Base-by-base conservation (phyloP, 2,329 filamentous ascomycete genomes). In the Microcyclosporella mali region DNA sequence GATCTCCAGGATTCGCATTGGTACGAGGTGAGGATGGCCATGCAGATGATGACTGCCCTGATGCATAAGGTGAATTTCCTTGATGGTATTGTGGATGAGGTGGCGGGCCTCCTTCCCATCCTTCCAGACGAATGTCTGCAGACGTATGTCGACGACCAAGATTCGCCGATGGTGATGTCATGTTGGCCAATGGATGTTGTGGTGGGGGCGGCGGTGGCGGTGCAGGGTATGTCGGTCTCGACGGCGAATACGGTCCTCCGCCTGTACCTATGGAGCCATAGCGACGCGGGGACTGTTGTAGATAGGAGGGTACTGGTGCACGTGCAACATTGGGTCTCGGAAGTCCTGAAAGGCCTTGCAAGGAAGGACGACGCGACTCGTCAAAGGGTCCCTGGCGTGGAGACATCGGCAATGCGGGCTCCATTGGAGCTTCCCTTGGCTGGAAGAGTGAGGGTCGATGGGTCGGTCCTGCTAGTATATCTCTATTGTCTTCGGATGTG, bases 101-200 rank as follows among this genome's bases (percentile, higher is more conserved):
- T 6, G 73, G 73, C 49, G 81, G 82, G 81, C 85, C 90, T 29
- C 84, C 87, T 61, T 88, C 84, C 56, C 71, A 89, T 46, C 70
- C 69, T 49, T 71, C 68, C 4, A 70, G 84, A 40, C 92, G 83
- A 55, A 98, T 97, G 62, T 98, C 92, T 45, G 92, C 92, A 30
- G 89, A 90, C 1, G 92, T 98, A 66, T 98, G 92, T 48, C 90
- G 80, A 50, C 90, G 82, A 33, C 81, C 78, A 35, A 95, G 73
- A 56, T 81, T 88, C 43, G 79, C 77, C 1, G 77, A 74, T 17
- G 77, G 74, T 29, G 78, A 78, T 15, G 70, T 67, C 44, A 72
- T 72, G 41, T 69, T 71, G n/a, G 76, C 72, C 28, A 78, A 67
- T 14, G 78, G 78, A 59, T 80, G 78, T 28, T 82, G 79, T 28